A percentile compares a stretch with the other conserved stretches of the same genome.
Evolutionary conservation across 306 rosid genomes (phyloP).

Genomic region (Alnus rubra): DNA sequence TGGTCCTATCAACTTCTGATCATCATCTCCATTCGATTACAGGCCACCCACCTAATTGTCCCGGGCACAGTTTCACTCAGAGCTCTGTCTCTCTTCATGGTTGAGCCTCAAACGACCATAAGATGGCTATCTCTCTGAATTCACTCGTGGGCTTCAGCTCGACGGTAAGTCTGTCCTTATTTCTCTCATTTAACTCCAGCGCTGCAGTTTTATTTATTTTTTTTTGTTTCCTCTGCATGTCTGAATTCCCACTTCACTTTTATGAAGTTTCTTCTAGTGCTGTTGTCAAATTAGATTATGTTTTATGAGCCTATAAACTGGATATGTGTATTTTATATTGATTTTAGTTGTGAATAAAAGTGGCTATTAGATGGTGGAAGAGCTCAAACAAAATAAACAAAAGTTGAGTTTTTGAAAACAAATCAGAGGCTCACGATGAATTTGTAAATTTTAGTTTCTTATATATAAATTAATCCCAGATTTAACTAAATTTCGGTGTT

Average conservation of each 20-base stretch:
- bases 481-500: neutral
- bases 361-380: neutral
- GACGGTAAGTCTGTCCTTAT: slow-evolving; percentile 38
- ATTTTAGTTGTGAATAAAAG: neutral
- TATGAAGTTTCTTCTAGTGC: neutral
- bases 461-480: neutral
- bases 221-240: neutral
- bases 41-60: slow-evolving; percentile 24
- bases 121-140: slow-evolving; percentile 69
- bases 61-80: slow-evolving; percentile 16
- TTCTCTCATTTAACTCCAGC: neutral
- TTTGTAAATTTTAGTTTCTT: neutral
- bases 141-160: slow-evolving; percentile 54
- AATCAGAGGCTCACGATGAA: slow-evolving; percentile 1
- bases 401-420: neutral
- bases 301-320: neutral
- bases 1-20: neutral
- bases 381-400: neutral
- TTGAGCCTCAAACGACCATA: slow-evolving; percentile 40
- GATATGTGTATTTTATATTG: neutral
- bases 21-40: slow-evolving; percentile 25
- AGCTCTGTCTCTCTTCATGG: slow-evolving; percentile 40
- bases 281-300: neutral
- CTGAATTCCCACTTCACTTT: neutral
- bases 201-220: neutral